Conservation (phyloP, 345 rosid species). For the Lepidium sativum region DNA sequence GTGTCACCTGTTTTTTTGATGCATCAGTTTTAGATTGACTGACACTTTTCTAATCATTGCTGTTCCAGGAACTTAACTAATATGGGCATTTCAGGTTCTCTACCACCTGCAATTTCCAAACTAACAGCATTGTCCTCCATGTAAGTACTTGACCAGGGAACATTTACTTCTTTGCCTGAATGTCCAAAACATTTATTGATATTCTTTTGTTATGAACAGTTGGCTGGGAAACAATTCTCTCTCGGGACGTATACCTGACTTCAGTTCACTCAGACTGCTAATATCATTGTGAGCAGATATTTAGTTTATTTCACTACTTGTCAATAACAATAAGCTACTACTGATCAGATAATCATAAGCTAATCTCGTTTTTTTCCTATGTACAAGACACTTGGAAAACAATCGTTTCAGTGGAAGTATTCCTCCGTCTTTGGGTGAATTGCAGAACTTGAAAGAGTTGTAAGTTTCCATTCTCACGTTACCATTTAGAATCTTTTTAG, state of each 20-base stretch:
- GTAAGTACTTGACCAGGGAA: slow-evolving; percentile 36
- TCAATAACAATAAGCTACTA: neutral
- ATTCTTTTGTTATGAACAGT: slow-evolving; percentile 30
- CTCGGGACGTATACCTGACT: slow-evolving; percentile 65
- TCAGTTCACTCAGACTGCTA: slow-evolving; percentile 47
- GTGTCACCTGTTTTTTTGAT: neutral
- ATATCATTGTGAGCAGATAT: slow-evolving; percentile 47
- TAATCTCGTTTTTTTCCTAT: neutral
- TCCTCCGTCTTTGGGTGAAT: slow-evolving; percentile 50
- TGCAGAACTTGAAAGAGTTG: slow-evolving; percentile 55
- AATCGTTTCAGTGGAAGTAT: slow-evolving; percentile 57
- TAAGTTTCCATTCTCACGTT: slow-evolving; percentile 35
- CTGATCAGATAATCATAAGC: neutral
- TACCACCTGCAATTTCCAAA: slow-evolving; percentile 47
- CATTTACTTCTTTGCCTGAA: neutral
- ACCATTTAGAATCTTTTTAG: neutral
- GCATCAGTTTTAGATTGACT: slow-evolving; percentile 4
- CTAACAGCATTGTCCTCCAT: slow-evolving; percentile 70
- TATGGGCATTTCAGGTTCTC: slow-evolving; percentile 62
- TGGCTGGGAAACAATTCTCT: slow-evolving; percentile 70
- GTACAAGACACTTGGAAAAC: slow-evolving; percentile 70
- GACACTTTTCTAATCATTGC: slow-evolving; percentile 5
- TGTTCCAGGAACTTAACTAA: slow-evolving; percentile 62
- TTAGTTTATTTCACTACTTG: neutral
- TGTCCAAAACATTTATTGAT: neutral